phyloP scores from a whole-genome alignment of 2,329 filamentous ascomycete species.

The Phyllosticta capitalensis region DNA sequence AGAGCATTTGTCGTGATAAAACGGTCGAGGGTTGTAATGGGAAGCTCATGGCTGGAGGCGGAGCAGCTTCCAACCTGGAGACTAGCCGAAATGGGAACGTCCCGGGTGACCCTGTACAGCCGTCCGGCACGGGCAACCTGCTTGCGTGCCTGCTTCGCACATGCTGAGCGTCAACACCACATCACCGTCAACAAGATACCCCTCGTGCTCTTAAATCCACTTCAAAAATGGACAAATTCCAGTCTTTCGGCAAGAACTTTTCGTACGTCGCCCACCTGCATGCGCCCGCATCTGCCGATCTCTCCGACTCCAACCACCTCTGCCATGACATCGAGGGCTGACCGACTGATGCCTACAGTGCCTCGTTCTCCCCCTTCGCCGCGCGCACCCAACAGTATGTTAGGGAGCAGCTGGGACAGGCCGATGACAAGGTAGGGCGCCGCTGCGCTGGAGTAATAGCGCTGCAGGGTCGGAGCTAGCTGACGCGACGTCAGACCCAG shows the following conservation, averaged over 20 bases:
- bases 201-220: not conserved
- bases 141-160: not conserved
- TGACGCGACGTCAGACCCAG: slow-evolving; percentile 58
- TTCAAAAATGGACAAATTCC: slow-evolving; percentile 11
- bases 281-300: slow-evolving; percentile 9
- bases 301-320: slow-evolving; percentile 1
- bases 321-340: slow-evolving; percentile 17
- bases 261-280: slow-evolving; percentile 38
- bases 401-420: slow-evolving; percentile 93
- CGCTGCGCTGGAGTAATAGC: not conserved
- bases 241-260: slow-evolving; percentile 51
- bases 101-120: not conserved
- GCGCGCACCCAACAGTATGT: slow-evolving; percentile 94
- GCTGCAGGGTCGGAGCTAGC: not conserved
- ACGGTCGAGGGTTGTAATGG: not conserved
- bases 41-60: not conserved
- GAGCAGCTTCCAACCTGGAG: not conserved
- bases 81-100: not conserved
- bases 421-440: slow-evolving; percentile 70
- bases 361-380: slow-evolving; percentile 83
- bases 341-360: slow-evolving; percentile 48
- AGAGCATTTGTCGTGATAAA: not conserved
- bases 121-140: not conserved
- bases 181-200: not conserved
- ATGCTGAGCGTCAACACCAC: not conserved